Evolutionary conservation across 2,329 filamentous ascomycete genomes (phyloP).

Genomic region (Colletotrichum orchidophilum): DNA sequence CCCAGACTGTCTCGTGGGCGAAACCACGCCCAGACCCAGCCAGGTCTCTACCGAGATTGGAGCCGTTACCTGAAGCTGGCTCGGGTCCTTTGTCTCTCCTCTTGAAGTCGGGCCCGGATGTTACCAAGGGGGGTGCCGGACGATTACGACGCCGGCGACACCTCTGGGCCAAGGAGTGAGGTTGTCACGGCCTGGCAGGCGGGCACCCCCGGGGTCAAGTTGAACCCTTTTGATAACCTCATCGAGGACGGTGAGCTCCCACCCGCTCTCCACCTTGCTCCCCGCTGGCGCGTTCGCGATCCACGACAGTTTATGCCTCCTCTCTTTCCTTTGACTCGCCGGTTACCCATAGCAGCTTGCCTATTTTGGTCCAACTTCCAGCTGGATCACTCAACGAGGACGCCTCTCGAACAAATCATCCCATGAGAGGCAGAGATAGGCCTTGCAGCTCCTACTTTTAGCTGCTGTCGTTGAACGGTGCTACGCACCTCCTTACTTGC

Average conservation of each 20-base stretch:
- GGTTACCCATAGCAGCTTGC: slow-evolving; percentile 8
- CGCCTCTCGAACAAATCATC: background rate
- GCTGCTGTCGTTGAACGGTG: background rate
- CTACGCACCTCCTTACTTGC: slow-evolving; percentile 12
- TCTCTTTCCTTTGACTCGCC: slow-evolving; percentile 8
- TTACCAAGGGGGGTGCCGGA: slow-evolving; percentile 2
- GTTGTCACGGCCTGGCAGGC: background rate
- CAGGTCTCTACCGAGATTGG: slow-evolving; percentile 21
- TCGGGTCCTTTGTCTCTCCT: slow-evolving; percentile 6
- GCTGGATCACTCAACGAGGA: background rate
- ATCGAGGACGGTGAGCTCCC: slow-evolving; percentile 10
- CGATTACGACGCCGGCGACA: slow-evolving; percentile 8
- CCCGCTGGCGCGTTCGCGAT: slow-evolving; percentile 8
- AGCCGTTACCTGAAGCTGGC: slow-evolving; percentile 1
- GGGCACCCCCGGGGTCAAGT: slow-evolving; percentile 1
- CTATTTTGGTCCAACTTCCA: background rate
- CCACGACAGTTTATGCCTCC: slow-evolving; percentile 22
- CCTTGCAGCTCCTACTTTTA: background rate
- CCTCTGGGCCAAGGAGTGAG: background rate
- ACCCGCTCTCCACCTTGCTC: slow-evolving; percentile 14
- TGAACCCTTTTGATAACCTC: slow-evolving; percentile 22
- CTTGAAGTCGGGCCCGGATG: slow-evolving; percentile 1
- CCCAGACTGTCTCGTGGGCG: slow-evolving; percentile 1
- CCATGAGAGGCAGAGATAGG: slow-evolving; percentile 2
- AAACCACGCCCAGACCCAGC: slow-evolving; percentile 6